Evolutionary conservation across 1,284 basidiomycete genomes (phyloP).

Genomic region (Leccinum pachyderme): DNA sequence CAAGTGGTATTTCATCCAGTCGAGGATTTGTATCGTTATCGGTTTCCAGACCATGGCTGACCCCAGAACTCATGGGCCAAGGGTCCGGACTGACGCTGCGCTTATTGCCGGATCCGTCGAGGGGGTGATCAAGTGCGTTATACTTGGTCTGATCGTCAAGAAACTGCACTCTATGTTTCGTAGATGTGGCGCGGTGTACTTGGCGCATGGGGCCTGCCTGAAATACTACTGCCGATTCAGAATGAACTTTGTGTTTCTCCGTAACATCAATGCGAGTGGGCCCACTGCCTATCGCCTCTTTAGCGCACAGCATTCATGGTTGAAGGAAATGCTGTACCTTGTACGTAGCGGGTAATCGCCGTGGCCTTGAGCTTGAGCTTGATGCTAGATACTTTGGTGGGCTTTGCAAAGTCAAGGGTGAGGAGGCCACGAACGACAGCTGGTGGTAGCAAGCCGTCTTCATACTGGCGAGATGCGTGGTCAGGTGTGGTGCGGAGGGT

Average conservation of each 20-base stretch:
- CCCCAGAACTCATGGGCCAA: neutral
- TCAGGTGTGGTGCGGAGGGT: conserved; percentile 54
- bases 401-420: conserved; percentile 76
- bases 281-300: conserved; percentile 60
- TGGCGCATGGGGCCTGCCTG: conserved; percentile 41
- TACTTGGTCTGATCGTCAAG: conserved; percentile 2
- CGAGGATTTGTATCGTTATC: neutral
- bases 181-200: conserved; percentile 9
- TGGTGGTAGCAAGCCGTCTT: conserved; percentile 53
- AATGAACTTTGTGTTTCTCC: conserved; percentile 80
- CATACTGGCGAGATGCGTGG: conserved; percentile 44
- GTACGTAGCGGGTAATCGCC: conserved; percentile 70
- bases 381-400: conserved; percentile 86
- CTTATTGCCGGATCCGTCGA: neutral
- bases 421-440: conserved; percentile 88
- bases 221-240: conserved; percentile 75
- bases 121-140: neutral
- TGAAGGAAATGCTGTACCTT: conserved; percentile 52
- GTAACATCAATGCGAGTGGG: conserved; percentile 75
- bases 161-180: conserved; percentile 11
- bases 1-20: neutral
- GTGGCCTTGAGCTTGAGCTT: conserved; percentile 77
- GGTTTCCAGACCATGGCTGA: conserved; percentile 2
- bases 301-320: conserved; percentile 5
- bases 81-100: conserved; percentile 21